phyloP scores from a whole-genome alignment of 176 grass and related monocot species.

The Raddia guianensis region DNA sequence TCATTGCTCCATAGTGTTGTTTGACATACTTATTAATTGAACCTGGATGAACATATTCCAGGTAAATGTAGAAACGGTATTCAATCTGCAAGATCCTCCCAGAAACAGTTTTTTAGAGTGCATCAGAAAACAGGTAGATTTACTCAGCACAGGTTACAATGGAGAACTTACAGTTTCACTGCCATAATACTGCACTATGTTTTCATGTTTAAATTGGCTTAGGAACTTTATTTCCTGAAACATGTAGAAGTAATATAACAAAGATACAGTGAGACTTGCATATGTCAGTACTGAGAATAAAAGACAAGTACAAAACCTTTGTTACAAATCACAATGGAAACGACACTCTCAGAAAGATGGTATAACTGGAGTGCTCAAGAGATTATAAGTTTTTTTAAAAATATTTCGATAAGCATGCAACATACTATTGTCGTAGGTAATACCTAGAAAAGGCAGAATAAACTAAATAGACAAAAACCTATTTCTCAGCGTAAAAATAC shows the following conservation, averaged over 20 bases:
- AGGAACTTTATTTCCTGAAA: conserved; percentile 96
- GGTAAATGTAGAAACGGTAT: conserved; percentile 93
- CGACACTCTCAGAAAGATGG: background rate
- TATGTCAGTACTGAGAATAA: conserved; percentile 23
- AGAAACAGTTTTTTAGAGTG: conserved; percentile 33
- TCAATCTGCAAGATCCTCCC: conserved; percentile 48
- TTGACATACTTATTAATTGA: conserved; percentile 97
- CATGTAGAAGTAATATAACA: conserved; percentile 43
- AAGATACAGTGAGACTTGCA: conserved; percentile 11
- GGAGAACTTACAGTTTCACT: conserved; percentile 79
- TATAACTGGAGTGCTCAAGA: conserved; percentile 2
- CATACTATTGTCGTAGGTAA: conserved; percentile 3
- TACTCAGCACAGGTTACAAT: conserved; percentile 20
- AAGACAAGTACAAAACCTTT: background rate
- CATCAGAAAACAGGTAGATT: background rate
- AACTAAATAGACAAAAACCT: conserved; percentile 14
- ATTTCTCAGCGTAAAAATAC: conserved; percentile 14
- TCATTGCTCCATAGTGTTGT: conserved; percentile 84
- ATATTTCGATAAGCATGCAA: conserved; percentile 25
- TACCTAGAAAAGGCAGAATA: background rate
- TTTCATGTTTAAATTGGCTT: conserved; percentile 91
- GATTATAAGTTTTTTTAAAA: background rate
- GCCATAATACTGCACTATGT: conserved; percentile 97
- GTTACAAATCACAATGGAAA: background rate
- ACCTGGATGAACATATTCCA: conserved; percentile 98